A percentile compares a stretch with the other conserved stretches of the same genome.
phyloP scores from a whole-genome alignment of 495 filamentous ascomycete genomes.

The Podospora appendiculata region DNA sequence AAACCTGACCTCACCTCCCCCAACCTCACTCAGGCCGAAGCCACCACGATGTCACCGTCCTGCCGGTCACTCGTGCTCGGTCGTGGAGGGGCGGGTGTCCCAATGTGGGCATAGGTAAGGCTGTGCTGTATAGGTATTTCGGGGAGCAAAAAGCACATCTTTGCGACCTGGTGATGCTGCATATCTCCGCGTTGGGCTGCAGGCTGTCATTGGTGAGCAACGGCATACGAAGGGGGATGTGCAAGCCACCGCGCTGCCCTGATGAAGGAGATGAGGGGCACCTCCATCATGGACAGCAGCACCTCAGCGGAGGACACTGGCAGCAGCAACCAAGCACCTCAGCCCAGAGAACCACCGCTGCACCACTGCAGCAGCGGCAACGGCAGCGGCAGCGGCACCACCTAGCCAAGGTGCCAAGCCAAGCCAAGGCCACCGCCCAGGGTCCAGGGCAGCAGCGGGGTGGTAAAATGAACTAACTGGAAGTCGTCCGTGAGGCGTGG shows the following conservation, averaged over 20 bases:
- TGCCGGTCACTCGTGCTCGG: background rate
- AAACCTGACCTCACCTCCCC: too few relatives aligned
- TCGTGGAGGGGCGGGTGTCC: conserved; percentile 11
- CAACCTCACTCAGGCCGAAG: conserved; percentile 11
- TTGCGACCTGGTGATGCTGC: conserved; percentile 6
- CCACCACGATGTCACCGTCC: conserved; percentile 18
- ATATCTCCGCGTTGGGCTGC: conserved; percentile 3
- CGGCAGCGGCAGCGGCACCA: too few relatives aligned
- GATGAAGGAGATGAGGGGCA: conserved; percentile 1
- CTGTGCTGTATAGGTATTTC: conserved; percentile 25
- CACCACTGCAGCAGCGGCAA: too few relatives aligned
- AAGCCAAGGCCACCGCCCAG: background rate
- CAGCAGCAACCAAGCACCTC: too few relatives aligned
- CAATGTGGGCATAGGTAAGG: conserved; percentile 17
- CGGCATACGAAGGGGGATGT: background rate
- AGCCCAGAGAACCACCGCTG: too few relatives aligned
- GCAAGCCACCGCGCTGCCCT: conserved; percentile 10
- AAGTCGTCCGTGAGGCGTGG: background rate
- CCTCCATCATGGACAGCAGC: background rate
- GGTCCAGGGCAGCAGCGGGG: background rate
- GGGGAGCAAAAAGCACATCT: conserved; percentile 1
- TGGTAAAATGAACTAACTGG: background rate
- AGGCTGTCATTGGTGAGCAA: conserved; percentile 14
- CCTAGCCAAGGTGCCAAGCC: too few relatives aligned
- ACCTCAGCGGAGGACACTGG: too few relatives aligned